These are phyloP conservation scores for Pleomassaria siparia DNA, from an alignment of 2,329 filamentous ascomycete genomes.

Conservation along the genomic window DNA sequence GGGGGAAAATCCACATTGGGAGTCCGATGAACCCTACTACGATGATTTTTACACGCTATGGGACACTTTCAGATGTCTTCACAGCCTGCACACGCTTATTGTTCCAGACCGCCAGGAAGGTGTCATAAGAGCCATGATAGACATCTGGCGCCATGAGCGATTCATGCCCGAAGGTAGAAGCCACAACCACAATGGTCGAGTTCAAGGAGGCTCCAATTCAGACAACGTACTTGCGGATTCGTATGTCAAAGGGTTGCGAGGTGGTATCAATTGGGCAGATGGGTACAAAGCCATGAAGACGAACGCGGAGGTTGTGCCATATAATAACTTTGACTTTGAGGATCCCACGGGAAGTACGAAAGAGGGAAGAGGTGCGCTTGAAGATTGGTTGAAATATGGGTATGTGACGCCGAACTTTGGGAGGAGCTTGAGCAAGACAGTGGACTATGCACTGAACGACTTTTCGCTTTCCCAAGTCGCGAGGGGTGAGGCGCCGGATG, in stretches of 20 bases:
- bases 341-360: slow-evolving; percentile 62
- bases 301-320: slow-evolving; percentile 64
- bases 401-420: slow-evolving; percentile 54
- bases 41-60: slow-evolving; percentile 68
- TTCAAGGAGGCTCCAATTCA: slow-evolving; percentile 69
- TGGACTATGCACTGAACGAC: slow-evolving; percentile 46
- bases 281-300: slow-evolving; percentile 58
- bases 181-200: slow-evolving; percentile 67
- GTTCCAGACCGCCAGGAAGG: slow-evolving; percentile 65
- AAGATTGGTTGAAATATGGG: slow-evolving; percentile 65
- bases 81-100: slow-evolving; percentile 61
- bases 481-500: slow-evolving; percentile 37
- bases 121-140: slow-evolving; percentile 66
- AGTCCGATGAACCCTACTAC: slow-evolving; percentile 66
- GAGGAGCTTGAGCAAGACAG: slow-evolving; percentile 37
- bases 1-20: slow-evolving; percentile 69
- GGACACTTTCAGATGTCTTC: slow-evolving; percentile 60
- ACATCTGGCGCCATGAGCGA: slow-evolving; percentile 66
- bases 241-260: slow-evolving; percentile 67
- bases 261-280: slow-evolving; percentile 60
- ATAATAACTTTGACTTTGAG: slow-evolving; percentile 56
- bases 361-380: slow-evolving; percentile 67
- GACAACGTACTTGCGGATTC: slow-evolving; percentile 73
- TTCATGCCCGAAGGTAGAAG: slow-evolving; percentile 67
- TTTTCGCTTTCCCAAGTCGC: slow-evolving; percentile 43